Base-by-base conservation (phyloP, 75 land plant genomes). In the Sequoia sempervirens region DNA sequence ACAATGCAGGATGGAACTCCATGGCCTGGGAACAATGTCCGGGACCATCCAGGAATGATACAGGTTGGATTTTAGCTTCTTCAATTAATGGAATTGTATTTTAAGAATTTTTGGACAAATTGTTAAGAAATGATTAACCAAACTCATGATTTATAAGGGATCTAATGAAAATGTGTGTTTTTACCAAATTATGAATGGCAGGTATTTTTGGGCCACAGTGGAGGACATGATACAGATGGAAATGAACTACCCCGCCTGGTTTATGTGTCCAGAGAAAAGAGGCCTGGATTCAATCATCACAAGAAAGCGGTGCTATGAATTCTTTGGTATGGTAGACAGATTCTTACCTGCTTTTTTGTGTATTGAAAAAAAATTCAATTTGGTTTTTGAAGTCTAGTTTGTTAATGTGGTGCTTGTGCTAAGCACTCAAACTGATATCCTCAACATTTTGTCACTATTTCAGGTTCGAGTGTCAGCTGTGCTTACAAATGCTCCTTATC, bases 301-400 rank as follows among this genome's bases (percentile, higher is more conserved):
- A 92, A 92, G 80, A 90, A 92, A 83, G 93, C 91, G 93, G 93
- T 79, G 93, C 93, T 64, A 92, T 92, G 93, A 92, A 92, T 84
- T 86, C 93, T 73, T 75, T 92, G 87, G 93, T 89, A 87, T 70
- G 38, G 36, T 78, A n/a, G 45, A 36, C 36, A 70, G 81, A 37
- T 82, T 38, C 11, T 36, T 54, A 61, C 23, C 46, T 78, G 80
- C 46, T 78, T 78, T 78, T 41, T 23, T 26, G 26, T 30, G 46
- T 2, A 4, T 41, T 78, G 46, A 78, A 78, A 41, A 41, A 26
- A n/a, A 78, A 9, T 78, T 43, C 1, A 11, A 32, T 28, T 30
- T 30, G 36, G 14, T 32, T 32, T 47, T 70, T 70, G 73, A 32
- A 70, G 15, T 70, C 36, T 14, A 70, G 36, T 70, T 28, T 10